phyloP scores from a whole-genome alignment of 2,329 filamentous ascomycete genomes.

The Diplodia intermedia region DNA sequence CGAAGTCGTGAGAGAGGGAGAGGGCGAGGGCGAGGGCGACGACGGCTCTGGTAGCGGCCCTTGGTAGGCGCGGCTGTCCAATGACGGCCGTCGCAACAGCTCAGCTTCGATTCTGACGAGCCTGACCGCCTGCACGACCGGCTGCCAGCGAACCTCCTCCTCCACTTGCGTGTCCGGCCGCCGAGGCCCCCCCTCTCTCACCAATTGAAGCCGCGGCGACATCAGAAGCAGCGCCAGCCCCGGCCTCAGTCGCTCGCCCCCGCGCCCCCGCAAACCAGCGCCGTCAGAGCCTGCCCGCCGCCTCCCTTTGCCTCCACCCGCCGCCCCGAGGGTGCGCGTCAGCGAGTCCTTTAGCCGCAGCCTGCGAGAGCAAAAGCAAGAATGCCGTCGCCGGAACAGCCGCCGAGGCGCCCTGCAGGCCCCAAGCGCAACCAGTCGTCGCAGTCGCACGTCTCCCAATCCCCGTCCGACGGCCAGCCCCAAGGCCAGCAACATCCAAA shows the following conservation, averaged over 20 bases:
- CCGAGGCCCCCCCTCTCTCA: conserved; percentile 23
- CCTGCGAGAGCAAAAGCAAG: conserved; percentile 17
- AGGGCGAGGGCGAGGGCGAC: background rate
- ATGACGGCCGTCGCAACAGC: conserved; percentile 25
- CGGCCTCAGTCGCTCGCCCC: conserved; percentile 11
- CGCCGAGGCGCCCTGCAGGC: conserved; percentile 45
- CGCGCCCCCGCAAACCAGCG: conserved; percentile 21
- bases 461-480: conserved; percentile 44
- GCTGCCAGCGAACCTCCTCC: conserved; percentile 30
- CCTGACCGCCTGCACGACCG: conserved; percentile 29
- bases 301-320: conserved; percentile 27
- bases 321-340: conserved; percentile 16
- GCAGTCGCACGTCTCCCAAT: conserved; percentile 47
- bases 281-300: conserved; percentile 27
- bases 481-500: conserved; percentile 32
- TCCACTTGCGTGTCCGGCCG: conserved; percentile 24
- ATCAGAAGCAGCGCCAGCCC: conserved; percentile 28
- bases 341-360: conserved; percentile 26
- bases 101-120: conserved; percentile 25
- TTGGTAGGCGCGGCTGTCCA: conserved; percentile 7
- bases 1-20: background rate
- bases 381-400: conserved; percentile 34
- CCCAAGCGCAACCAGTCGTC: conserved; percentile 46
- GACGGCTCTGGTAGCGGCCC: background rate
- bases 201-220: conserved; percentile 27